Base-by-base conservation (phyloP, 2,329 filamentous ascomycete genomes). In the Atkinsonella hypoxylon region DNA sequence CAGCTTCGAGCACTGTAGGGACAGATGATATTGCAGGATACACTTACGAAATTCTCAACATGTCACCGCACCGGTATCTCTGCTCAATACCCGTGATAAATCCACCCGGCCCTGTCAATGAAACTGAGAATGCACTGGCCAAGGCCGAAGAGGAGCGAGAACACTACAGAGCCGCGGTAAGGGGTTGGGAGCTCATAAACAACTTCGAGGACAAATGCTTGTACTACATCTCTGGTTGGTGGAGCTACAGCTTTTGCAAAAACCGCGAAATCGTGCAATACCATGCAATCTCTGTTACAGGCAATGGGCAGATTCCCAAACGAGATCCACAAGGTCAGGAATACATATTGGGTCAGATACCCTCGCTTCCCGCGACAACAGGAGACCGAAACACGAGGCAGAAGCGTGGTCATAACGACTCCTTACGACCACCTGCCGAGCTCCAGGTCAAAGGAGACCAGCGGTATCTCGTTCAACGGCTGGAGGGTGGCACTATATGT, bases 161-260 rank as follows among this genome's bases (percentile, higher is more conserved):
- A 66, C 76, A 94, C 10, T 79, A 77, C 40, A 81, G 87, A 26
- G 90, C 89, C 1, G 86, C 84, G 1, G 77, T 81, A 32, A 82
- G 82, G 46, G 90, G 90, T 6, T 86, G 87, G 77, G 85, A 93
- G 61, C 75, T 96, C 20, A 72, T 96, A 47, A 78, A 79, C 56
- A 81, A 83, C 26, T 83, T 96, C 67, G 80, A 93, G 51, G 79
- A 90, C 49, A 85, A 83, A 3, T 96, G 90, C 66, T 78, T 96
- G 55, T 95, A 91, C 70, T 80, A 75, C 56, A 71, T 89, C 56
- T 86, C 82, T 1, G 90, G 90, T 0, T 96, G 90, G 90, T 96
- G 90, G 90, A 93, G 86, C 62, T 96, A 96, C 68, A 86, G 84
- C 59, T 95, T 95, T 67, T 96, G 90, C 73, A 93, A 95, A 69